Conservation (phyloP, 345 rosid genomes). For the Brassica cretica region DNA sequence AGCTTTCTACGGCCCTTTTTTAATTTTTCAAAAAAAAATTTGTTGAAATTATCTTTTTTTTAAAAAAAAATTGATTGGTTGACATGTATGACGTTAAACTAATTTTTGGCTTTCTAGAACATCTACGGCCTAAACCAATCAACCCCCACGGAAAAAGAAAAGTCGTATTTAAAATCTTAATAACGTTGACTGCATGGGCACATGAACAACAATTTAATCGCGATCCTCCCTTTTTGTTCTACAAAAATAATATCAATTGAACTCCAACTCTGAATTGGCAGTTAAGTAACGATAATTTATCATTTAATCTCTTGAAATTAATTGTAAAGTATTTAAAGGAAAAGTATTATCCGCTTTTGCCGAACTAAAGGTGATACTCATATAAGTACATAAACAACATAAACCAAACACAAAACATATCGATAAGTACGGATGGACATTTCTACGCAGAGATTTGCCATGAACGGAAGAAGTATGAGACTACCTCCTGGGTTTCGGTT, state of each 20-base stretch:
- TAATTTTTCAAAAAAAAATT: too few species aligned
- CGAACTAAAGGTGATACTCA: slow-evolving; percentile 31
- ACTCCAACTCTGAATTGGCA: slow-evolving; percentile 9
- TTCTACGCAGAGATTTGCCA: slow-evolving; percentile 38
- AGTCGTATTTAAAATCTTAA: background rate
- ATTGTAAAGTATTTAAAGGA: slow-evolving; percentile 24
- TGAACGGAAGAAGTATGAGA: slow-evolving; percentile 49
- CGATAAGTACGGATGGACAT: slow-evolving; percentile 33
- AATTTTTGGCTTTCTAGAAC: too few species aligned
- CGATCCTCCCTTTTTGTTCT: background rate
- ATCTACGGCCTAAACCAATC: too few species aligned
- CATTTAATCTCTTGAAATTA: slow-evolving; percentile 6
- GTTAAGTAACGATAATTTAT: slow-evolving; percentile 3
- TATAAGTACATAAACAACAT: slow-evolving; percentile 28
- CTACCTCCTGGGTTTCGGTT: slow-evolving; percentile 76
- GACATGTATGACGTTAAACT: too few species aligned
- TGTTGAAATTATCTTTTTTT: too few species aligned
- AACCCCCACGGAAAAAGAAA: background rate
- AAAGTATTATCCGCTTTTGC: slow-evolving; percentile 35
- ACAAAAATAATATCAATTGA: background rate
- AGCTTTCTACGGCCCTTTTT: too few species aligned
- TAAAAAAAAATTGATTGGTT: too few species aligned
- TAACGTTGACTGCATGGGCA: background rate
- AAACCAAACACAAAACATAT: slow-evolving; percentile 29
- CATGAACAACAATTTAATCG: background rate